Percentiles rank a stretch among this genome's conserved stretches.
These are phyloP conservation scores for Physcomitrium patens DNA, from an alignment of 225 moss, liverwort and hornwort genomes.

Conservation along the genomic window DNA sequence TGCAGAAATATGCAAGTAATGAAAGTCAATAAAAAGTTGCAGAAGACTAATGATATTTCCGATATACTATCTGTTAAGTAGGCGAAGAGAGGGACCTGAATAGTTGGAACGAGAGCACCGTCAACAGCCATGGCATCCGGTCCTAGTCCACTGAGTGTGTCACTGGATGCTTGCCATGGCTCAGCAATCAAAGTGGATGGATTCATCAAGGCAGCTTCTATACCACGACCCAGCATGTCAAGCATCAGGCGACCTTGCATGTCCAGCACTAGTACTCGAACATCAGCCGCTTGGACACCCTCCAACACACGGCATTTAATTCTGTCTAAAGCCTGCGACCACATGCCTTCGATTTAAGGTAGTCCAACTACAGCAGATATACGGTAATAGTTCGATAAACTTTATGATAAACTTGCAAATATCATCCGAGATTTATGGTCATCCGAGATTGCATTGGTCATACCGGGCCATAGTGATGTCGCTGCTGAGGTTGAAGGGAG, in stretches of 20 bases:
- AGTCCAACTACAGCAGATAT: conserved; percentile 1
- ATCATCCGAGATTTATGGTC: neutral
- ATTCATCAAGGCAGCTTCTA: conserved; percentile 87
- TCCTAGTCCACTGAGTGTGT: conserved; percentile 80
- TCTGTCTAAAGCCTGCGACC: conserved; percentile 82
- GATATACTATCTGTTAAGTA: neutral
- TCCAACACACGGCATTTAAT: conserved; percentile 94
- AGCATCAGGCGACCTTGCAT: conserved; percentile 98
- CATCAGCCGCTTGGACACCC: conserved; percentile 88
- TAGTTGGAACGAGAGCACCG: conserved; percentile 67
- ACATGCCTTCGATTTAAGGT: neutral
- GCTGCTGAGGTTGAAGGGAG: conserved; percentile 67
- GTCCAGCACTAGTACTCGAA: conserved; percentile 89
- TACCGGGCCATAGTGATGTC: conserved; percentile 84
- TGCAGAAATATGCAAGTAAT: conserved; percentile 18
- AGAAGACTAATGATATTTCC: conserved; percentile 2
- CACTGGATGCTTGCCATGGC: conserved; percentile 90
- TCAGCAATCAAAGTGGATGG: conserved; percentile 87
- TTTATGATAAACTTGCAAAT: too few species aligned
- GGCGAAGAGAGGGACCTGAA: conserved; percentile 63
- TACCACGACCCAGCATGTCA: conserved; percentile 82
- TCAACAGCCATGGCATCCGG: conserved; percentile 92
- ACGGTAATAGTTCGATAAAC: neutral
- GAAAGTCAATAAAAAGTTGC: neutral
- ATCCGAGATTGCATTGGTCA: conserved; percentile 10